Base-by-base conservation (phyloP, 768 basidiomycete species). In the Lentinula lateritia region DNA sequence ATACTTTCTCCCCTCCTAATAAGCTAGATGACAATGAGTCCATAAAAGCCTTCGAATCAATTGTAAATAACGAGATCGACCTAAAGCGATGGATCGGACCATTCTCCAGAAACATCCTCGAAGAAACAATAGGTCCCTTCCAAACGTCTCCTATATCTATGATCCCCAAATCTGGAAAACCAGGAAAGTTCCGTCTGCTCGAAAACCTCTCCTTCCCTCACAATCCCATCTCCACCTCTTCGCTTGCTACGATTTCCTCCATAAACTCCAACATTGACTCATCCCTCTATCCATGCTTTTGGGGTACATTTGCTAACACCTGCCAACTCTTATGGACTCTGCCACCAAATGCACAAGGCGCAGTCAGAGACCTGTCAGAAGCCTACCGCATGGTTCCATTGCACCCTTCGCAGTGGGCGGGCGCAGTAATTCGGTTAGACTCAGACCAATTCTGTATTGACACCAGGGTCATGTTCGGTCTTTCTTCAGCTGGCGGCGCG, bases 141-240 rank as follows among this genome's bases (percentile, higher is more conserved):
- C 78, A 79, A 57, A 60, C 67, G 1, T 78, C 74, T 0, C 76
- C 77, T 0, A 62, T 77, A 1, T 71, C 63, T 1, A 52, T 79
- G 9, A 70, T 78, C 3, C 76, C 73, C 0, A 80, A 81, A 36
- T 61, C 72, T 0, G 69, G 71, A 0, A 74, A 72, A 35, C 70
- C 70, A 0, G 70, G 66, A 0, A 75, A 74, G 54, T 78, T 66
- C 50, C 60, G 72, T 0, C 61, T 71, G 6, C 66, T 81, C 1
- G 77, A 80, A n/a, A 76, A 80, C 52, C 67, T 77, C n/a, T 78
- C 76, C 0, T 69, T 66, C 39, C 75, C 74, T 0, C 64, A 52
- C 67, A 1, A 41, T 1, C 42, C n/a, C 15, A 46, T 8, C 6
- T 42, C 18, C 2, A 42, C 13, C 23, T 28, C 48, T 2, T 15